Percentiles rank a stretch among this genome's conserved stretches.
These are phyloP conservation scores for Saprolegnia diclina DNA, from an alignment of 352 stramenopile genomes.

Conservation along the genomic window DNA sequence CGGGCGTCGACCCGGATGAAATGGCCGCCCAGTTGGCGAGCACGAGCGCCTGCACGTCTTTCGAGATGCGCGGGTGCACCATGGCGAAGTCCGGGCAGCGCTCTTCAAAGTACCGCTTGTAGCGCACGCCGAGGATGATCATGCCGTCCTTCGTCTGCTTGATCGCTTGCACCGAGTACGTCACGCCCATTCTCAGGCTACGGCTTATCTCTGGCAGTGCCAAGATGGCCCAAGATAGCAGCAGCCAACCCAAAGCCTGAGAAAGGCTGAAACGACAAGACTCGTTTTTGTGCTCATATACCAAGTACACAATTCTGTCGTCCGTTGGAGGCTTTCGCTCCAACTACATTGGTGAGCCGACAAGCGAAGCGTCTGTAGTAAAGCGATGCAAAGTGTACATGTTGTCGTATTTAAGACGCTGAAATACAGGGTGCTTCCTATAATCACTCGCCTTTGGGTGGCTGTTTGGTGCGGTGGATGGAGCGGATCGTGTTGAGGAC, in stretches of 20 bases:
- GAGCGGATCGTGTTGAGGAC: slow-evolving; percentile 26
- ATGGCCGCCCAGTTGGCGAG: slow-evolving; percentile 16
- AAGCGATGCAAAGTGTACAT: too few species aligned
- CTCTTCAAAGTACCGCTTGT: slow-evolving; percentile 7
- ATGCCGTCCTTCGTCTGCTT: slow-evolving; percentile 16
- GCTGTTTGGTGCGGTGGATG: slow-evolving; percentile 14
- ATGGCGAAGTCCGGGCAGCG: slow-evolving; percentile 24
- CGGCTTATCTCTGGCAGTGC: background rate
- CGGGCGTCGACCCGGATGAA: slow-evolving; percentile 5
- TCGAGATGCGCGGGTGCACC: background rate
- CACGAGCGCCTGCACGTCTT: slow-evolving; percentile 9
- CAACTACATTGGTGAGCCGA: too few species aligned
- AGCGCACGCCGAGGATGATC: slow-evolving; percentile 10
- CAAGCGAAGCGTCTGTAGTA: too few species aligned
- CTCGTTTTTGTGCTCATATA: too few species aligned
- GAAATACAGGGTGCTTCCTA: too few species aligned
- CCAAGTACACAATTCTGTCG: too few species aligned
- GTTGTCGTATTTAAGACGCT: too few species aligned
- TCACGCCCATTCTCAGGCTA: slow-evolving; percentile 9
- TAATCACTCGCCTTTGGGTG: background rate
- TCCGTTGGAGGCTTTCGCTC: too few species aligned
- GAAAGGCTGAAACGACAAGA: too few species aligned
- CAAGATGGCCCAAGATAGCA: background rate
- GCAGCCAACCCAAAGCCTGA: background rate
- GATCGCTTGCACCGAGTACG: slow-evolving; percentile 27